These are phyloP conservation scores for Vaccinium corymbosum DNA, from an alignment of 148 eudicot genomes.

Conservation along the genomic window DNA sequence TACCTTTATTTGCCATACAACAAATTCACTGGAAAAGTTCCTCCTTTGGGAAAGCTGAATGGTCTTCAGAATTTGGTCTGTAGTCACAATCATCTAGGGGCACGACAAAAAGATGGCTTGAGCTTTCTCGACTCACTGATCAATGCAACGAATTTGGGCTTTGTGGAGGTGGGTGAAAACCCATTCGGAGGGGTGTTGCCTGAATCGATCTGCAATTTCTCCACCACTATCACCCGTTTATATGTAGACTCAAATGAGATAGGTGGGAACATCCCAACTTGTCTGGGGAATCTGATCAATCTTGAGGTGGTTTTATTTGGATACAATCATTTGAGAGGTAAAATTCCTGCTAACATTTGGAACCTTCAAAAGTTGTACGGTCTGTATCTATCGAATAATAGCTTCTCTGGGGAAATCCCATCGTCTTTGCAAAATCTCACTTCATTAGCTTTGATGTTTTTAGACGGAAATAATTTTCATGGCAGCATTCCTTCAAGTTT, in stretches of 20 bases:
- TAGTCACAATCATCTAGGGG: not conserved
- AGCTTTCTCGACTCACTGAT: not conserved
- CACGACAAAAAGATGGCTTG: not conserved
- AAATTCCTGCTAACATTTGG: not conserved
- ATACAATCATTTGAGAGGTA: not conserved
- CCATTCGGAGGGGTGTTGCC: not conserved
- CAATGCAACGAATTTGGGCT: not conserved
- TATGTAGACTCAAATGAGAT: rapidly evolving
- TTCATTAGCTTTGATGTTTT: not conserved
- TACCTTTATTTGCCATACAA: rapidly evolving
- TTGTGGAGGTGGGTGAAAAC: not conserved
- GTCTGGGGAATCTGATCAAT: not conserved
- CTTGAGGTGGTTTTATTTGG: not conserved
- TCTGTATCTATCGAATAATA: not conserved
- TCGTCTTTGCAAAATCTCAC: not conserved
- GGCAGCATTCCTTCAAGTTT: conserved; percentile 8
- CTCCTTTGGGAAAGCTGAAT: not conserved
- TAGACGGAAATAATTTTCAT: not conserved
- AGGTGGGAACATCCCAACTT: not conserved
- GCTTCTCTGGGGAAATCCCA: not conserved
- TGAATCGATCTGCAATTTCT: not conserved
- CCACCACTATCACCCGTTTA: rapidly evolving
- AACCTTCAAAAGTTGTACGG: not conserved
- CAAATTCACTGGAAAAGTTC: not conserved
- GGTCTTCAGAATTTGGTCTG: not conserved